Base-by-base conservation (phyloP, 1,284 basidiomycete genomes). In the Sporisorium scitamineum region DNA sequence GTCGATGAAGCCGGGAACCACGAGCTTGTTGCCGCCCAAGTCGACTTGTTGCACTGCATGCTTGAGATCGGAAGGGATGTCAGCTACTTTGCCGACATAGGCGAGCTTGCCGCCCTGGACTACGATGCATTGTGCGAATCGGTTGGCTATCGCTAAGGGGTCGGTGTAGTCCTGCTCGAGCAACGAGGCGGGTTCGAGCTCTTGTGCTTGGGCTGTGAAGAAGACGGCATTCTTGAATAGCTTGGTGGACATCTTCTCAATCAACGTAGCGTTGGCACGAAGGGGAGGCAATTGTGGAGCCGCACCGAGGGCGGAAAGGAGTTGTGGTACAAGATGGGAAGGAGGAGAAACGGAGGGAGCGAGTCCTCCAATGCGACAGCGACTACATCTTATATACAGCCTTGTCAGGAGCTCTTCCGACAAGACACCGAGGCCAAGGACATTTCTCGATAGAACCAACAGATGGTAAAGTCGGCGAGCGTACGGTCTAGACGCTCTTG, bases 1-100 rank as follows among this genome's bases (percentile, higher is more conserved):
- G 41, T 78, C 75, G 52, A 78, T 69, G 56, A 78, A 78, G 29
- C 63, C 71, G 9, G 75, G 75, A 5, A 78, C 68, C 37, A 74
- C 67, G 26, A 78, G 63, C 57, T 67, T 69, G 13, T 61, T 58
- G 10, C 56, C 52, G 31, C 62, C 47, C 26, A 78, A 56, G 22
- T 78, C 75, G 39, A 76, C 52, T 32, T 37, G 20, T 9, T 58
- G 22, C 9, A 58, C 66, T n/a, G 44, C 18, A 3, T 41, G 4
- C 14, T 52, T 54, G 14, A 62, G 58, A 6, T 54, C 42, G 4
- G 57, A 0, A 1, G 66, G 66, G 20, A 65, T 24, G 52, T 22
- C 24, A n/a, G 57, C 50, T 13, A 59, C 50, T 31, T 56, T 47
- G 26, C 71, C 71, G 51, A 69, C 71, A 52, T 69, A 62, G 13